phyloP scores from a whole-genome alignment of 1,139 yeast genomes.

The Geotrichum histeridarum region DNA sequence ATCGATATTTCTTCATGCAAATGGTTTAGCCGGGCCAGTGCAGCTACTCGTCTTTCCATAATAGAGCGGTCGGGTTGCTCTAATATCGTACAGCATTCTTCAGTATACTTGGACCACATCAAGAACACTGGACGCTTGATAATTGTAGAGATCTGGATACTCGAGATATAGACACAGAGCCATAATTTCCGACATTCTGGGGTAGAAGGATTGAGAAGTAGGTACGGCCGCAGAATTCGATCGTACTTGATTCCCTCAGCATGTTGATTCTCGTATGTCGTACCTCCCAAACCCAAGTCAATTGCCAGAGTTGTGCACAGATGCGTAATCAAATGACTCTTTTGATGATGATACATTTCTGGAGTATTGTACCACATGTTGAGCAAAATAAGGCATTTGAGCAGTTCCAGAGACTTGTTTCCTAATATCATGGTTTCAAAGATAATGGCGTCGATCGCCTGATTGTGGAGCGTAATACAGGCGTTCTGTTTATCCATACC shows the following conservation, averaged over 20 bases:
- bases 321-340: constrained; percentile 65
- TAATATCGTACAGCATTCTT: constrained; percentile 53
- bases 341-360: constrained; percentile 71
- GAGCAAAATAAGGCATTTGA: constrained; percentile 56
- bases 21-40: constrained; percentile 56
- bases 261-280: constrained; percentile 23
- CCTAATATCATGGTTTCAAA: constrained; percentile 66
- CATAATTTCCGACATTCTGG: constrained; percentile 37
- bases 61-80: constrained; percentile 37
- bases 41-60: constrained; percentile 43
- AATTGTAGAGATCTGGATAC: constrained; percentile 33
- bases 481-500: constrained; percentile 17
- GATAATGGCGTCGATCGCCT: constrained; percentile 43
- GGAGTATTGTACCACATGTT: constrained; percentile 81
- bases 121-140: constrained; percentile 32
- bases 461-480: constrained; percentile 15
- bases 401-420: constrained; percentile 62
- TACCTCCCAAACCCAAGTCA: constrained; percentile 68
- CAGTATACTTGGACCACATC: constrained; percentile 51
- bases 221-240: constrained; percentile 37
- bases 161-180: constrained; percentile 33
- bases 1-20: constrained; percentile 53
- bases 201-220: constrained; percentile 36
- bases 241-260: constrained; percentile 29
- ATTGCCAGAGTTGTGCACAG: constrained; percentile 65